Evolutionary conservation across 169 alveolate species (phyloP).

Genomic region (Plasmodium fragile): DNA sequence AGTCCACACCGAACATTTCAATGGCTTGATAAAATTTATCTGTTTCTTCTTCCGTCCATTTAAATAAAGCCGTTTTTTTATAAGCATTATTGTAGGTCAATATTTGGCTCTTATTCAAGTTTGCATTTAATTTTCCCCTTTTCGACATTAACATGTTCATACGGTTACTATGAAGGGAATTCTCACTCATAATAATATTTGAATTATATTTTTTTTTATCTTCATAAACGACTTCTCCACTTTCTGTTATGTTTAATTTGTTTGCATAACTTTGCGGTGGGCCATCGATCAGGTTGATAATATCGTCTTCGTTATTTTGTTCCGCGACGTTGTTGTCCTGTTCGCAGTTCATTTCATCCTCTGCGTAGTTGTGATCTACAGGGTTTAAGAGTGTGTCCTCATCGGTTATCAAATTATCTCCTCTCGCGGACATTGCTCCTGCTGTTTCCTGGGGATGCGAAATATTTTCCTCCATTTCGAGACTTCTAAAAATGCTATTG

Average conservation of each 20-base stretch:
- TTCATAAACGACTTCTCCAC: conserved; percentile 54
- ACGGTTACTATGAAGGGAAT: conserved; percentile 5
- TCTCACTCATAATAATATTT: conserved; percentile 28
- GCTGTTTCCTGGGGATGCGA: not conserved
- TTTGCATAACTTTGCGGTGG: conserved; percentile 5
- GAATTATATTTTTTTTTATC: conserved; percentile 33
- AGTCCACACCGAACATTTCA: conserved; percentile 84
- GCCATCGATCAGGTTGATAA: conserved; percentile 10
- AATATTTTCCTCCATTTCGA: not conserved
- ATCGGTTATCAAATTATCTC: not conserved
- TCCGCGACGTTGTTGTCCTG: not conserved
- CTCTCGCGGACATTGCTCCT: not conserved
- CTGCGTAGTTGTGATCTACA: not conserved
- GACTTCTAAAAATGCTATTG: conserved; percentile 16
- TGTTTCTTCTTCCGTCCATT: conserved; percentile 85
- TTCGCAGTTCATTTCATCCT: not conserved
- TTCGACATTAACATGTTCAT: conserved; percentile 24
- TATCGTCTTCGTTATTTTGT: conserved; percentile 27
- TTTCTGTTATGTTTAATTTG: conserved; percentile 54
- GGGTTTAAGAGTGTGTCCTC: not conserved
- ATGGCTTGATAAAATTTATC: conserved; percentile 82
- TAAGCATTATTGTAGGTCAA: conserved; percentile 81
- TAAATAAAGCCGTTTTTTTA: conserved; percentile 76
- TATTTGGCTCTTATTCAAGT: conserved; percentile 54
- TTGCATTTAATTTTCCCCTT: conserved; percentile 16